These are phyloP conservation scores for Oidium heveae DNA, from an alignment of 2,329 filamentous ascomycete genomes.

Conservation along the genomic window DNA sequence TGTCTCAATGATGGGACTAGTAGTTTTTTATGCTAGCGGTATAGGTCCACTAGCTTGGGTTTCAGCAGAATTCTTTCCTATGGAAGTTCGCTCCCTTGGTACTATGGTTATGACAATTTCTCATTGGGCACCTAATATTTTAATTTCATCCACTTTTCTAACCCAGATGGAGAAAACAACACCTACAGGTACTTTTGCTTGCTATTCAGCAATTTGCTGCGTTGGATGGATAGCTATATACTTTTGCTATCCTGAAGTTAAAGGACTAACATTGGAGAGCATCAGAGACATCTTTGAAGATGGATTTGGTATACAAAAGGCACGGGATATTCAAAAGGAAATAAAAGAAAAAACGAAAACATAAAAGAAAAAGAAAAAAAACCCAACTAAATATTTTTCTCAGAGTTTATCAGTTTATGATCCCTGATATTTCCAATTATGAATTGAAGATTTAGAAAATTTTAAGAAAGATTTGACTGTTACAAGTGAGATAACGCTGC, in stretches of 20 bases:
- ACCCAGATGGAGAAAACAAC: conserved; percentile 33
- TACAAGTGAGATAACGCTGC: no score
- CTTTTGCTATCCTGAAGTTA: conserved; percentile 27
- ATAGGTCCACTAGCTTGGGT: conserved; percentile 17
- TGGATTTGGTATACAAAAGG: conserved; percentile 21
- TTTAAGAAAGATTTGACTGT: no score
- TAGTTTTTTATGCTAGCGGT: conserved; percentile 19
- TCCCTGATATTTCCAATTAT: no score
- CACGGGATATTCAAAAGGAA: conserved; percentile 15
- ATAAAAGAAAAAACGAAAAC: background rate
- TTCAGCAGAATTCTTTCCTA: conserved; percentile 36
- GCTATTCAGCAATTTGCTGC: conserved; percentile 24
- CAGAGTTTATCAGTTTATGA: no score
- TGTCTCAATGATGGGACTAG: conserved; percentile 37
- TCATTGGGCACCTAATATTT: conserved; percentile 26
- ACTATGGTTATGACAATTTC: conserved; percentile 35
- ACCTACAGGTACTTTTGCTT: conserved; percentile 24
- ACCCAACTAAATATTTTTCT: no score
- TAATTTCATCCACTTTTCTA: conserved; percentile 31
- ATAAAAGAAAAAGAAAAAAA: no score
- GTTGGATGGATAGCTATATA: conserved; percentile 21
- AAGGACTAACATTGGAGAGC: conserved; percentile 26
- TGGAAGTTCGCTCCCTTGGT: conserved; percentile 33
- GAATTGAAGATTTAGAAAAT: no score
- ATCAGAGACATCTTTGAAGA: conserved; percentile 22